Base-by-base conservation (phyloP, 139 green algal species). In the Micromonas commoda region DNA sequence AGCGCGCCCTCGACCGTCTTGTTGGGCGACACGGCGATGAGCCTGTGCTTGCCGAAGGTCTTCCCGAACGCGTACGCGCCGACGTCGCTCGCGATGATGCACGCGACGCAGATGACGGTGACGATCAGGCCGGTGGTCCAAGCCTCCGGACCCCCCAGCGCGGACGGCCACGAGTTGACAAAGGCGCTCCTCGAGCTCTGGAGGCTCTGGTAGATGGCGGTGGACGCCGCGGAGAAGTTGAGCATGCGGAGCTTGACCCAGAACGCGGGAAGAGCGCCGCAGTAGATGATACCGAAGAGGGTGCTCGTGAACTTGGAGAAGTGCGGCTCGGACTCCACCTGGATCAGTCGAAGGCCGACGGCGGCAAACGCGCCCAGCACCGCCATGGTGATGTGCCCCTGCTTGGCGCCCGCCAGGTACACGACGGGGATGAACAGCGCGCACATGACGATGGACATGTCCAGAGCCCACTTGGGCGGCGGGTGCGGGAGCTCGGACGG, bases 281-380 rank as follows among this genome's bases (percentile, higher is more conserved):
- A 86, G 71, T 88, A 88, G 52, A 88, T 86, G 13, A 88, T 72
- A 6, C 84, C 84, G 81, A 87, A 88, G 33, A 88, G 2, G 2
- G 60, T 52, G 21, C 39, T 78, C n/a, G 78, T 81, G 60, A 86
- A 77, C 39, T 88, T 52, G 37, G n/a, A 68, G n/a, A 83, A 80
- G 0, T 77, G 64, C 35, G 68, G 53, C 19, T 75, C 68, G 2
- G 9, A 23, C 16, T 75, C 34, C 34, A 38, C 61, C 68, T 23
- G 13, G 21, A 75, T 75, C 23, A 75, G 38, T 20, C 13, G 20
- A 19, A 37, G n/a, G 1, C 21, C 24, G 37, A 31, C 6, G 31
- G 6, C 26, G 3, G 19, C 28, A 13, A 61, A 63, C 68, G 68
- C 35, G 2, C n/a, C 33, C 37, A 75, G n/a, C 37, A 63, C 32